Evolutionary conservation across 2,329 filamentous ascomycete species (phyloP), one percentile per base, ranked within the genome.

Genomic region (Trichoderma sp.): DNA sequence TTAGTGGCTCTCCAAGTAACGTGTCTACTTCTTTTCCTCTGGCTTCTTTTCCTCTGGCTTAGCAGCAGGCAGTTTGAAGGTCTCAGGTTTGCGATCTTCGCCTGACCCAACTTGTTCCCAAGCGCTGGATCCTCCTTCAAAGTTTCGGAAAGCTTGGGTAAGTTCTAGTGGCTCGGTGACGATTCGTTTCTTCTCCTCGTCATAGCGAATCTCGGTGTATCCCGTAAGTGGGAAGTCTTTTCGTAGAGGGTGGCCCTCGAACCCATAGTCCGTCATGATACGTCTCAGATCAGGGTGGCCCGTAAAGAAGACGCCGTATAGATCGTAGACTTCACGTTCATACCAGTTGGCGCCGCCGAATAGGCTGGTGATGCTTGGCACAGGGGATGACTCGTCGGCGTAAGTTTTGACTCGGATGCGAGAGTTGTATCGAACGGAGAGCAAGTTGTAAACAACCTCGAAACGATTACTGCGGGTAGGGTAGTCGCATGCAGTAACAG

Each of bases 151-250:
- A 8, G 97, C 97, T 86, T 99, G 97, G 16, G 97, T 98, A 85
- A 99, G 90, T 88, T 99, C 97, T 67, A 99, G 89, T 56, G 97
- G 97, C 89, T 99, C 97, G 38, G 97, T 96, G 77, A 99, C 96
- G 83, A 99, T 98, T 77, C 97, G 92, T 92, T 99, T 99, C 94
- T 98, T 99, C 90, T 99, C 97, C 87, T 99, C 97, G 80, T 99
- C 97, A 83, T 97, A 99, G 82, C 97, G 91, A 80, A 99, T 93
- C 88, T 99, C 97, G 41, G 97, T 99, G 88, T 99, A 99, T 65
- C 97, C 97, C 3, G 97, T 98, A 84, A 99, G 87, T 27, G 97
- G 97, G 88, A 99, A 99, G 84, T 99, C 97, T 88, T 99, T 99
- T 83, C 97, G 91, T 83, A 99, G 87, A 59, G 97, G 97, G 87